phyloP scores from a whole-genome alignment of 805 yeast species.

The Barnettozyma sucrosica region DNA sequence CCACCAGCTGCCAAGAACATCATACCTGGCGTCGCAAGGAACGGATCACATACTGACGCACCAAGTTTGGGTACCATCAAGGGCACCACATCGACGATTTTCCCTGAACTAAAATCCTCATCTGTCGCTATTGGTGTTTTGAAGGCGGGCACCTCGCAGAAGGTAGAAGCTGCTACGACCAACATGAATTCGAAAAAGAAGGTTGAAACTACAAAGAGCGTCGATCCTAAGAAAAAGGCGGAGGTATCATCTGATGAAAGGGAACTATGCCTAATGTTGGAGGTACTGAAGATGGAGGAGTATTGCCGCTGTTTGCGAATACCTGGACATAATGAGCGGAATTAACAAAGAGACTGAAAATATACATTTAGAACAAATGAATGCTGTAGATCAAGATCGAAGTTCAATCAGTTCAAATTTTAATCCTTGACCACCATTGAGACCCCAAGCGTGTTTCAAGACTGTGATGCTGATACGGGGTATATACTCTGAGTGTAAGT shows the following conservation, averaged over 20 bases:
- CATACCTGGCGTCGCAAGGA: background rate
- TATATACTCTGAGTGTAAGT: too few species aligned
- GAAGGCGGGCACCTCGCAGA: background rate
- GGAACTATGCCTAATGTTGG: conserved; percentile 23
- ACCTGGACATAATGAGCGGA: background rate
- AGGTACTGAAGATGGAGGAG: conserved; percentile 23
- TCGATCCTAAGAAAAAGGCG: background rate
- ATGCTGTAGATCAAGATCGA: too few species aligned
- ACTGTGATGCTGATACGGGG: too few species aligned
- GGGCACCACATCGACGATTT: background rate
- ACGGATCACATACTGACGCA: background rate
- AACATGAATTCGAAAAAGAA: too few species aligned
- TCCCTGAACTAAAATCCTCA: background rate
- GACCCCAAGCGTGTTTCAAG: too few species aligned
- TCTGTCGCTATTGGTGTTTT: background rate
- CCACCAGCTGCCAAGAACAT: background rate
- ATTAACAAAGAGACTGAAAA: background rate
- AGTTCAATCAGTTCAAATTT: too few species aligned
- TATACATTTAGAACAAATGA: too few species aligned
- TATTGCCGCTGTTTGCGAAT: conserved; percentile 14
- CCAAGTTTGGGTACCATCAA: background rate
- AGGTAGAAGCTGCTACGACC: background rate
- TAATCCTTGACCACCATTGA: too few species aligned
- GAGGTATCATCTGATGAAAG: conserved; percentile 1
- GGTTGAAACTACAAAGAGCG: background rate